These are phyloP conservation scores for Alternaria panax DNA, from an alignment of 2,329 filamentous ascomycete genomes.

Conservation along the genomic window DNA sequence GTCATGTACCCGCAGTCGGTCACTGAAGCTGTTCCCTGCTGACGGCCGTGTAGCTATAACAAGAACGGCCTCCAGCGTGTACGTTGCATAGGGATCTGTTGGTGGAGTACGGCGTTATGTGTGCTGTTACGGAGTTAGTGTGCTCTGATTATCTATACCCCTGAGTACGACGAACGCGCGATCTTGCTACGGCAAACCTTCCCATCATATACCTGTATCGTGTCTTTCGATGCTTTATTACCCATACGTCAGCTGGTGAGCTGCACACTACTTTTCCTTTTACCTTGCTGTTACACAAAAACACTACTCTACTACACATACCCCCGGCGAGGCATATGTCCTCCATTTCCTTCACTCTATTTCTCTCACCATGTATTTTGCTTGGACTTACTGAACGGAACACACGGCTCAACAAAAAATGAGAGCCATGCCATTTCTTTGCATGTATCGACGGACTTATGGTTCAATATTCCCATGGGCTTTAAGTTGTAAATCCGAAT, in stretches of 20 bases:
- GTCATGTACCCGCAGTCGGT: slow-evolving; percentile 46
- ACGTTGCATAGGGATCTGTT: slow-evolving; percentile 3
- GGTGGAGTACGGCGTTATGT: slow-evolving; percentile 26
- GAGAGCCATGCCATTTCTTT: slow-evolving; percentile 3
- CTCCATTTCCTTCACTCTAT: background rate
- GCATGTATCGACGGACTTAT: background rate
- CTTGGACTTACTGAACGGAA: background rate
- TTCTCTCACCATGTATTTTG: background rate
- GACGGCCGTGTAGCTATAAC: slow-evolving; percentile 12
- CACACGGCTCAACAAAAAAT: background rate
- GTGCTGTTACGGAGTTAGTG: slow-evolving; percentile 22
- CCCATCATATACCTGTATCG: background rate
- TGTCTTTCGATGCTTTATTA: slow-evolving; percentile 1
- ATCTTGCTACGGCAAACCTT: slow-evolving; percentile 16
- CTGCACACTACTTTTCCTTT: slow-evolving; percentile 5
- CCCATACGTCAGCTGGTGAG: slow-evolving; percentile 7
- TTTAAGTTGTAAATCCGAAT: background rate
- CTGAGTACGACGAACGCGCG: slow-evolving; percentile 21
- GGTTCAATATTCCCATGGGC: background rate
- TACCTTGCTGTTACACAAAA: slow-evolving; percentile 1
- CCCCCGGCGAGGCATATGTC: background rate
- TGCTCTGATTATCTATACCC: slow-evolving; percentile 29
- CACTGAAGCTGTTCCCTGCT: slow-evolving; percentile 24
- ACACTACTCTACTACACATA: slow-evolving; percentile 6
- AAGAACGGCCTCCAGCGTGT: background rate